Evolutionary conservation across 345 rosid species (phyloP), one percentile per base, ranked within the genome.

Genomic region (Heritiera fomes): DNA sequence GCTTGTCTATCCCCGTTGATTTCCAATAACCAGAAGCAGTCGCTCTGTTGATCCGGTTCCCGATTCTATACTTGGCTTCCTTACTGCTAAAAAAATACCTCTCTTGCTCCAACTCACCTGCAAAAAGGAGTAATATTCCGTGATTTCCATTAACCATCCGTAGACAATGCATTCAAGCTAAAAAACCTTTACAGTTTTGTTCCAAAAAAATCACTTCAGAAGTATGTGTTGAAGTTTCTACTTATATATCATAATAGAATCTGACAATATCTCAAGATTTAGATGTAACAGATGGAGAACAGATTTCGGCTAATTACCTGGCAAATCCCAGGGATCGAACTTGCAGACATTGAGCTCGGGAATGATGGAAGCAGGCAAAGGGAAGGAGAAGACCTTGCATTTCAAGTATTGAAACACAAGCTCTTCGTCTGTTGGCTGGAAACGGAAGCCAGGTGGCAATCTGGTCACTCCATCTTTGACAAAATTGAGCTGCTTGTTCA

Each of bases 21-120:
- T 95, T 93, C 98, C 98, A 95, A 72, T 90, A 92, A 20, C 98
- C 98, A 4, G 94, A 91, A 77, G 78, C 75, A 0, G 94, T 93
- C 8, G 88, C 88, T 61, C 92, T 85, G 63, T 91, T 88, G 40
- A 84, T 85, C 70, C 88, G 80, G 73, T 85, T 90, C 65, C 91
- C 89, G n/a, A 87, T 90, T 18, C 80, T 83, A 75, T 90, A 90
- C 82, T 90, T 91, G 34, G 89, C 85, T 80, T 90, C 96, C 73
- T 86, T 90, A 71, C 67, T 85, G 85, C 91, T 87, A 84, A 95
- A 95, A 82, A 89, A 95, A 79, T 95, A 95, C 77, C 84, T 86
- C 83, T 92, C 98, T 66, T 89, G 86, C 89, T 84, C 90, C 71
- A 60, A 47, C 46, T 86, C 84, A 69, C 95, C 95, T 89, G 64